These are phyloP conservation scores for Pseudogymnoascus sp. DNA, from an alignment of 2,329 filamentous ascomycete species.

Conservation along the genomic window DNA sequence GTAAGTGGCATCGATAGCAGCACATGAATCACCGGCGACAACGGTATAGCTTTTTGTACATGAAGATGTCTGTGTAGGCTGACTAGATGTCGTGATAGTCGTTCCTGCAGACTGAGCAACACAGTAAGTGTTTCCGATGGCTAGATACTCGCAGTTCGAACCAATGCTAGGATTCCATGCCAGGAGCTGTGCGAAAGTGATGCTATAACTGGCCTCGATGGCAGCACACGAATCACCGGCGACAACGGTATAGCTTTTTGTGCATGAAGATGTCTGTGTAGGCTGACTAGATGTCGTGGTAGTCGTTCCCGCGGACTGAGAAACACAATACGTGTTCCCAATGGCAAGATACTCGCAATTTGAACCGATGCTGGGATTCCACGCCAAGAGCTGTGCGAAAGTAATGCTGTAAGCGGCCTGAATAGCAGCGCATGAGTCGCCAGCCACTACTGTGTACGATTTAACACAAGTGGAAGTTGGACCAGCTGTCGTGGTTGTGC, in stretches of 20 bases:
- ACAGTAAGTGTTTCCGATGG: slow-evolving; percentile 23
- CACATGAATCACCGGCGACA: slow-evolving; percentile 20
- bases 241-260: slow-evolving; percentile 26
- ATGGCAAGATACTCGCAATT: slow-evolving; percentile 26
- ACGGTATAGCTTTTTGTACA: slow-evolving; percentile 28
- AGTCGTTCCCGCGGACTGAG: not conserved
- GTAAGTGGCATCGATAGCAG: slow-evolving; percentile 18
- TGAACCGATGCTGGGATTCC: slow-evolving; percentile 24
- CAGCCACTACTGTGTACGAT: slow-evolving; percentile 6
- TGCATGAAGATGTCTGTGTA: slow-evolving; percentile 26
- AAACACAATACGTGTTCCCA: slow-evolving; percentile 24
- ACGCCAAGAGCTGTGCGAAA: slow-evolving; percentile 11
- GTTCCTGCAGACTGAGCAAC: slow-evolving; percentile 12
- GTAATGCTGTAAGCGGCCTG: not conserved
- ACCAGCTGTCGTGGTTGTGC: slow-evolving; percentile 5
- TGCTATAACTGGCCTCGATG: slow-evolving; percentile 20
- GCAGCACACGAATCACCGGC: slow-evolving; percentile 20
- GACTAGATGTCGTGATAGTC: slow-evolving; percentile 17
- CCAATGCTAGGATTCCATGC: slow-evolving; percentile 20
- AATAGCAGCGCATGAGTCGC: slow-evolving; percentile 6
- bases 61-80: slow-evolving; percentile 25
- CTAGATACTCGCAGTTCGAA: slow-evolving; percentile 19
- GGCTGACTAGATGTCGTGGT: slow-evolving; percentile 18
- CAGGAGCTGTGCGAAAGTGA: slow-evolving; percentile 23
- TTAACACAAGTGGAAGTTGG: not conserved